Percentiles rank a stretch among this genome's conserved stretches.
Conservation (phyloP, 1,284 basidiomycete species). For the Fomitopsis betulina region DNA sequence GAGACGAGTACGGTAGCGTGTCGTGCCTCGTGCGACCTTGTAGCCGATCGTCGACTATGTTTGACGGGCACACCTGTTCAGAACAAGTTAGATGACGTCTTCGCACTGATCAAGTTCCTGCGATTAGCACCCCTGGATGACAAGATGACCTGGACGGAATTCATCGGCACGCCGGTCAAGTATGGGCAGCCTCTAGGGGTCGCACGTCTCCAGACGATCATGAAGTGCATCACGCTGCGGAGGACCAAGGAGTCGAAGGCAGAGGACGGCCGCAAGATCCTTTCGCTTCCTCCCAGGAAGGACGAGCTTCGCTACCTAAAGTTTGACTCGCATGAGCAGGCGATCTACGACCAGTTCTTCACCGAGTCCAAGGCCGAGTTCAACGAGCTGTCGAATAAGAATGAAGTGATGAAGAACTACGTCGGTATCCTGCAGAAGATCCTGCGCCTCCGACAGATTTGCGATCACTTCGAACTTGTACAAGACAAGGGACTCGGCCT, state of each 20-base stretch:
- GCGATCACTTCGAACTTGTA: slow-evolving; percentile 93
- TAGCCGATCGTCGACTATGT: slow-evolving; percentile 90
- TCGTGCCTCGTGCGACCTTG: slow-evolving; percentile 91
- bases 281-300: slow-evolving; percentile 83
- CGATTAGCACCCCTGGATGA: slow-evolving; percentile 92
- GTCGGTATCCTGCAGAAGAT: slow-evolving; percentile 97
- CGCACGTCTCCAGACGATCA: slow-evolving; percentile 92
- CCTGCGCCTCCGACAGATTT: slow-evolving; percentile 92
- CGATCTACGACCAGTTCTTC: slow-evolving; percentile 87
- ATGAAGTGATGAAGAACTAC: slow-evolving; percentile 96
- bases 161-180: slow-evolving; percentile 89
- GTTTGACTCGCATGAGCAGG: slow-evolving; percentile 80
- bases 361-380: slow-evolving; percentile 89
- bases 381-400: slow-evolving; percentile 78
- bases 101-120: slow-evolving; percentile 94
- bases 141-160: slow-evolving; percentile 90
- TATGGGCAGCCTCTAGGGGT: slow-evolving; percentile 89
- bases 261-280: slow-evolving; percentile 79
- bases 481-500: slow-evolving; percentile 59
- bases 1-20: slow-evolving; percentile 92
- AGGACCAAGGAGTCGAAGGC: slow-evolving; percentile 91
- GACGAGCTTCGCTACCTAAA: slow-evolving; percentile 85
- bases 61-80: slow-evolving; percentile 98
- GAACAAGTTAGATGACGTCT: slow-evolving; percentile 98
- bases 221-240: slow-evolving; percentile 95